Conservation (phyloP, 176 grass and related monocot genomes). For the Carex kokanica region DNA sequence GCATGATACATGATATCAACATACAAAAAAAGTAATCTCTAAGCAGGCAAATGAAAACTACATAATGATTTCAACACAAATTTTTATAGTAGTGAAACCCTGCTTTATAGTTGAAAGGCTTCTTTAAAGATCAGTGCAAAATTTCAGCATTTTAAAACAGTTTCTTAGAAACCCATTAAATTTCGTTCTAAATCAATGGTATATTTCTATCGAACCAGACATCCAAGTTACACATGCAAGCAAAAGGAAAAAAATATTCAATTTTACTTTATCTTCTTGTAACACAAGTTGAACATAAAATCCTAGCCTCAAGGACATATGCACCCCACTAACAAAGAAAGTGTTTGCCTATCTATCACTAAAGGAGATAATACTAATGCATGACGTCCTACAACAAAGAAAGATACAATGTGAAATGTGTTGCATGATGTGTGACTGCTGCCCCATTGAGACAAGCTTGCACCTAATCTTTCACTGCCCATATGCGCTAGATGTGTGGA, state of each 20-base stretch:
- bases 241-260: background rate
- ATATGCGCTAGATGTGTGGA: no score
- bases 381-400: no score
- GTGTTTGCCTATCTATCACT: no score
- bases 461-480: no score
- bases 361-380: no score
- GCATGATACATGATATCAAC: background rate
- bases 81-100: background rate
- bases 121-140: background rate
- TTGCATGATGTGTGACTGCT: no score
- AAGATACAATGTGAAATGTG: no score
- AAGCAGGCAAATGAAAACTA: background rate
- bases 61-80: background rate
- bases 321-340: no score
- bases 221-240: background rate
- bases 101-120: background rate
- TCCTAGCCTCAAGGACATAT: background rate
- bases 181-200: background rate
- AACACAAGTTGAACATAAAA: background rate
- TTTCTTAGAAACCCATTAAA: background rate
- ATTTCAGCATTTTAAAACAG: background rate
- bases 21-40: background rate
- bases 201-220: background rate
- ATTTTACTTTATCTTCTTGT: background rate
- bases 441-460: no score